Evolutionary conservation across 225 moss, liverwort and hornwort species (phyloP).

Genomic region (Sphagnum tenellum): DNA sequence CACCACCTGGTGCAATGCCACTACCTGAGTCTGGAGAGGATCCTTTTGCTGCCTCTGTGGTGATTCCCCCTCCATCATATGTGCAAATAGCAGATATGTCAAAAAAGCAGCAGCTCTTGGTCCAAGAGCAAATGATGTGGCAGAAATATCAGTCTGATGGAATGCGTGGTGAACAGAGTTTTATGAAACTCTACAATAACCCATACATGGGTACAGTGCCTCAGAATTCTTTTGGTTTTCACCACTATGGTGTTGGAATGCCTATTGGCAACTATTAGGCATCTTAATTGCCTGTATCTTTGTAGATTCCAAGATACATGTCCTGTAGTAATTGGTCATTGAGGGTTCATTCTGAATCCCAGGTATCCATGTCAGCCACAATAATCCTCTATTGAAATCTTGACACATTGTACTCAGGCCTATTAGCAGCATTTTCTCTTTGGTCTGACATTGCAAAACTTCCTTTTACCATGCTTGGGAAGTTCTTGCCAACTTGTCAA

Average conservation of each 20-base stretch:
- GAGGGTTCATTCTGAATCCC: no score
- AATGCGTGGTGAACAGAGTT: slow-evolving; percentile 78
- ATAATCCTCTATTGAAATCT: no score
- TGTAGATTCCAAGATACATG: slow-evolving; percentile 3
- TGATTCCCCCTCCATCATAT: slow-evolving; percentile 79
- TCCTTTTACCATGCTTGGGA: no score
- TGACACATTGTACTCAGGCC: no score
- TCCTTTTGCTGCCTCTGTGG: slow-evolving; percentile 66
- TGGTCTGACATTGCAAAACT: no score
- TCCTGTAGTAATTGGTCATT: slow-evolving; percentile 2
- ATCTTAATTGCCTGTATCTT: slow-evolving; percentile 8
- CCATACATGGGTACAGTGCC: slow-evolving; percentile 45
- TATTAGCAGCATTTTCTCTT: no score
- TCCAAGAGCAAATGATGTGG: slow-evolving; percentile 90
- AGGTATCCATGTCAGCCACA: no score
- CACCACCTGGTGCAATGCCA: slow-evolving; percentile 70
- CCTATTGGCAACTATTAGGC: slow-evolving; percentile 12
- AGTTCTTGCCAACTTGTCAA: no score
- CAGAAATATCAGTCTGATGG: slow-evolving; percentile 86
- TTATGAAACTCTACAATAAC: slow-evolving; percentile 71
- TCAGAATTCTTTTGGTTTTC: slow-evolving; percentile 62
- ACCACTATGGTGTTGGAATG: slow-evolving; percentile 12
- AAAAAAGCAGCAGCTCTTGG: slow-evolving; percentile 73
- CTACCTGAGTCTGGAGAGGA: slow-evolving; percentile 62
- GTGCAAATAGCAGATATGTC: slow-evolving; percentile 93